Evolutionary conservation across 1,284 basidiomycete species (phyloP), one percentile per base, ranked within the genome.

Genomic region (Papiliotrema laurentii): DNA sequence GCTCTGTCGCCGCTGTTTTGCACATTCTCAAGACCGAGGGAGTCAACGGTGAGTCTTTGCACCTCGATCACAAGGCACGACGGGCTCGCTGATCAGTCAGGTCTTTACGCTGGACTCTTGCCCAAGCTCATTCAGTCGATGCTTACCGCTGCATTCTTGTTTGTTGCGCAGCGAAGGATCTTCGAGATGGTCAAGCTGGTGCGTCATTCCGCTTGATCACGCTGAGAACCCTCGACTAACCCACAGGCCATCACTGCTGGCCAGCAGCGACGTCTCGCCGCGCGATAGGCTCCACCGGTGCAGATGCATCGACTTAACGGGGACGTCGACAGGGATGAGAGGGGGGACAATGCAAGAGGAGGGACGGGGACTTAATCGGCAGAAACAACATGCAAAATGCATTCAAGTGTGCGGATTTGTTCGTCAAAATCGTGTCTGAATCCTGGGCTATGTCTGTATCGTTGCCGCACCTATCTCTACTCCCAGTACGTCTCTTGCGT

Each of bases 91-190:
- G 14, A 36, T 28, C 2, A 2, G 16, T 2, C 75, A 58, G 90
- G 91, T 1, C 72, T 94, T 13, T 96, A 93, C 77, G 86, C 83
- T 61, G 91, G 91, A 4, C 80, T 91, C 33, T 78, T 81, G 21
- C 87, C 83, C 66, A 94, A 96, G 74, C 81, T 97, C 11, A 59
- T 86, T 5, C 92, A 96, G 74, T 90, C 87, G 50, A 88, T 94
- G 11, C 78, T 93, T 38, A 92, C 89, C 5, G 90, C 90, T 14
- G 88, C 89, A 11, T 89, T 94, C 61, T 78, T 94, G 56, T 94
- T 94, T 62, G 86, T 84, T 16, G 82, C 85, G 9, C 89, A 93
- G 71, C 79, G 83, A 59, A 78, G 88, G 54, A 73, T 77, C 49
- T 77, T 73, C 59, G 75, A 76, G 53, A 52, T 64, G 11, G 71